Evolutionary conservation across 2,329 filamentous ascomycete species (phyloP).

Genomic region (Xylaria sp.): DNA sequence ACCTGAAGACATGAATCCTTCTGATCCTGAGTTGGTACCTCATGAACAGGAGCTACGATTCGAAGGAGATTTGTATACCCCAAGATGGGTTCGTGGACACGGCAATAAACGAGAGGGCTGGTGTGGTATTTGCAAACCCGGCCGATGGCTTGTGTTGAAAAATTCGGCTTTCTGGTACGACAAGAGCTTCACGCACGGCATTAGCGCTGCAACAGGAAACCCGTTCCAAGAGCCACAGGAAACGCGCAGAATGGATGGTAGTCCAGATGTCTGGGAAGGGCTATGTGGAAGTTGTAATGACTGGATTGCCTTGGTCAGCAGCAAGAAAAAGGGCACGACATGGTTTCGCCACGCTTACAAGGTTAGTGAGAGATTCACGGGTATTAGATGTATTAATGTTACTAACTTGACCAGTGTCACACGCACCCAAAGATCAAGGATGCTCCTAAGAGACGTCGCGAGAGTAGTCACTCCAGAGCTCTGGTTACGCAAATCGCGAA

Average conservation of each 20-base stretch:
- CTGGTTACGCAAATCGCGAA: conserved; percentile 59
- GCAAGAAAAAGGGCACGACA: conserved; percentile 91
- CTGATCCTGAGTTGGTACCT: conserved; percentile 78
- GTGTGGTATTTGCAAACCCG: conserved; percentile 89
- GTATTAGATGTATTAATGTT: neutral
- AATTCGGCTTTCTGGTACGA: conserved; percentile 95
- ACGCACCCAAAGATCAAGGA: conserved; percentile 78
- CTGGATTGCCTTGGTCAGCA: conserved; percentile 84
- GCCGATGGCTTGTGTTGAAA: conserved; percentile 86
- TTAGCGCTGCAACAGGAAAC: conserved; percentile 82
- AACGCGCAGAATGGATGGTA: conserved; percentile 80
- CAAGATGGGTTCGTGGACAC: conserved; percentile 84
- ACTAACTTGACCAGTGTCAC: conserved; percentile 66
- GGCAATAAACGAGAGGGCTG: conserved; percentile 90
- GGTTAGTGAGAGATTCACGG: conserved; percentile 55
- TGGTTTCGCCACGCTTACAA: conserved; percentile 94
- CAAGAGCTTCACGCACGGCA: conserved; percentile 89
- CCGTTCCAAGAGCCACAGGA: conserved; percentile 82
- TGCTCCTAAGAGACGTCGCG: conserved; percentile 73
- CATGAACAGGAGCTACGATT: conserved; percentile 84
- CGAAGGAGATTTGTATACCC: conserved; percentile 84
- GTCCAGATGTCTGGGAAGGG: conserved; percentile 84
- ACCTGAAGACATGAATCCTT: conserved; percentile 83
- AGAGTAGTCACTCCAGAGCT: conserved; percentile 64
- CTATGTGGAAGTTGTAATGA: conserved; percentile 82